Evolutionary conservation across 768 basidiomycete genomes (phyloP), one percentile per base, ranked within the genome.

Genomic region (Leucocoprinus sp.): DNA sequence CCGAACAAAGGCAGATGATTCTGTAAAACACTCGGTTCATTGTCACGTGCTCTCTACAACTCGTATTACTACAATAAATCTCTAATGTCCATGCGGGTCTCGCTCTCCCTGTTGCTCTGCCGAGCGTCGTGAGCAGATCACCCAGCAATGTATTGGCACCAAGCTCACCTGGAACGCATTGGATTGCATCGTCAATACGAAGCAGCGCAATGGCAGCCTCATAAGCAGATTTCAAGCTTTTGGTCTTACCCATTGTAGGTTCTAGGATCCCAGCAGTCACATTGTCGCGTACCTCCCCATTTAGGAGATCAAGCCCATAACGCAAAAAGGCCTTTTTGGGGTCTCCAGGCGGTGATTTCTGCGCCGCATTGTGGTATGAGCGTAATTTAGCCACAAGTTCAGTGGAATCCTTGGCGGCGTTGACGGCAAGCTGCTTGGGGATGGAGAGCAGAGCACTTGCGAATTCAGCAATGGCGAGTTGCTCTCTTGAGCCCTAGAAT

Each of bases 391-490:
- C 93, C 29, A 99, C 92, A 15, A 99, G 79, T 45, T 97, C 91
- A 1, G 95, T 98, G 28, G 93, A 92, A 61, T 99, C 96, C 59
- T 98, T 98, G 31, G 96, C 96, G 33, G 96, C 96, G 61, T 99
- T 99, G 42, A 98, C 88, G 2, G 96, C 84, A 26, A 99, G 82
- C 15, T 86, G 92, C 68, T 98, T 98, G 37, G 96, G 96, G 55
- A 99, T 99, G 12, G 93, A 78, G 33, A 99, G 72, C 45, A 99
- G 73, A 9, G 96, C 87, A 50, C 75, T 72, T 17, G 96, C 96
- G 61, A 99, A 99, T 63, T 99, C 96, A n/a, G 93, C 96, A 57
- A 99, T 97, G 15, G 96, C 96, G 42, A 99, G 72, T 62, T 99
- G 96, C 66, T 99, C 96, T 54, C 96, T 76, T 17, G 96, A 99